Percentiles rank a stretch among this genome's conserved stretches.
Conservation (phyloP, 768 basidiomycete species). For the Auricularia heimuer region DNA sequence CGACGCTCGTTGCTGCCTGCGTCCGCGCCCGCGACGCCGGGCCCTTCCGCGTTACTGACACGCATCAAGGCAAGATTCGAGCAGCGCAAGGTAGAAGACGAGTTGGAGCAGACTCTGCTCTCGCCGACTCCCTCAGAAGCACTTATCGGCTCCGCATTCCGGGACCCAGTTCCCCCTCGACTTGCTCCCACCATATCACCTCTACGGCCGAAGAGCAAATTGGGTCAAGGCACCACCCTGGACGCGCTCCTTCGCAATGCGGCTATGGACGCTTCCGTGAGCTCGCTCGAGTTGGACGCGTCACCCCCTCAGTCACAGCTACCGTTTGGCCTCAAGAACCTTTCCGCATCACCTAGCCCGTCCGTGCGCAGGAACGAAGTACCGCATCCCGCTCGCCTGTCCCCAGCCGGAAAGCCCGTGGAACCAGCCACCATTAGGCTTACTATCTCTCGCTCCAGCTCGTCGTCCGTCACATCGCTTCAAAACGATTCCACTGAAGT, state of each 20-base stretch:
- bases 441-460: neutral
- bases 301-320: neutral
- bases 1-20: neutral
- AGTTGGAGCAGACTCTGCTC: neutral
- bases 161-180: neutral
- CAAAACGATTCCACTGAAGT: neutral
- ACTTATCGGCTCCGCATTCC: neutral
- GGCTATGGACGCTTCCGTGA: neutral
- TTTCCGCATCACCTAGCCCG: neutral
- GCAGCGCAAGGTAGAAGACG: neutral
- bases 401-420: neutral
- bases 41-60: neutral
- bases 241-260: neutral
- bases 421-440: neutral
- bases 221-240: too few relatives aligned
- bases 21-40: neutral
- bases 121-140: neutral
- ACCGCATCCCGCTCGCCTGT: neutral
- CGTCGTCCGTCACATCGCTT: neutral
- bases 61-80: neutral
- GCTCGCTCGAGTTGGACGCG: neutral
- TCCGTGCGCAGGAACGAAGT: neutral
- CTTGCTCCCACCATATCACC: neutral
- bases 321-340: neutral
- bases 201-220: neutral